These are phyloP conservation scores for Wickerhamiella sergipiensis DNA, from an alignment of 805 yeast species.

Conservation along the genomic window DNA sequence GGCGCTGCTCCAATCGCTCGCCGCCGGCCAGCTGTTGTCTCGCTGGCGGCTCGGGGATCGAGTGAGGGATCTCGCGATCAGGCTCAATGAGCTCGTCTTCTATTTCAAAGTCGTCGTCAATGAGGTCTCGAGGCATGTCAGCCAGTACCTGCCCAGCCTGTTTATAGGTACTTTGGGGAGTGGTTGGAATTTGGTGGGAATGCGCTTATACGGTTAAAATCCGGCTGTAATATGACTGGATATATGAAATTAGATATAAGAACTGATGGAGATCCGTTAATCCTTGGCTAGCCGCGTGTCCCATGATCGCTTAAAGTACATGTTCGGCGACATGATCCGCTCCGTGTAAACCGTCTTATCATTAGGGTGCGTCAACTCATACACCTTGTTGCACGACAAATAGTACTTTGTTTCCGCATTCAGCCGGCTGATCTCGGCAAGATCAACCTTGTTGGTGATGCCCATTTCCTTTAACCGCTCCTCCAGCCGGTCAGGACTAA, in stretches of 20 bases:
- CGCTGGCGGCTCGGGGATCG: constrained; percentile 3
- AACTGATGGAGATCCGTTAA: too few relatives aligned
- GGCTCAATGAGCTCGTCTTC: constrained; percentile 10
- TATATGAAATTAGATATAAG: too few relatives aligned
- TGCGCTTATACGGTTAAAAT: too few relatives aligned
- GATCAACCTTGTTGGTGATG: constrained; percentile 38
- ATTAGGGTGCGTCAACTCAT: constrained; percentile 47
- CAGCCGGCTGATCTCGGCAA: constrained; percentile 51
- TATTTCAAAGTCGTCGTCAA: constrained; percentile 9
- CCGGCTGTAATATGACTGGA: too few relatives aligned
- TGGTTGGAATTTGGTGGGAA: too few relatives aligned
- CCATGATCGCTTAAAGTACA: constrained; percentile 39
- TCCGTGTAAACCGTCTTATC: constrained; percentile 32
- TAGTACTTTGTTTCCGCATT: constrained; percentile 61
- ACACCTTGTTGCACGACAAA: constrained; percentile 78
- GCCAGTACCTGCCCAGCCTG: background rate
- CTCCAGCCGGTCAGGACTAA: constrained; percentile 49
- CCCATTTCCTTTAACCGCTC: constrained; percentile 50
- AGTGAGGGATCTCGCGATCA: constrained; percentile 1
- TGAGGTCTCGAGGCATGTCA: constrained; percentile 1
- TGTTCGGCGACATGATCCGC: constrained; percentile 71
- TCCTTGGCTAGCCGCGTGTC: constrained; percentile 4
- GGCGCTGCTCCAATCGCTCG: constrained; percentile 32
- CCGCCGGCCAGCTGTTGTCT: constrained; percentile 12
- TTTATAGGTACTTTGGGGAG: too few relatives aligned